phyloP scores from a whole-genome alignment of 2,329 filamentous ascomycete species.

The Boeremia lycopersici region DNA sequence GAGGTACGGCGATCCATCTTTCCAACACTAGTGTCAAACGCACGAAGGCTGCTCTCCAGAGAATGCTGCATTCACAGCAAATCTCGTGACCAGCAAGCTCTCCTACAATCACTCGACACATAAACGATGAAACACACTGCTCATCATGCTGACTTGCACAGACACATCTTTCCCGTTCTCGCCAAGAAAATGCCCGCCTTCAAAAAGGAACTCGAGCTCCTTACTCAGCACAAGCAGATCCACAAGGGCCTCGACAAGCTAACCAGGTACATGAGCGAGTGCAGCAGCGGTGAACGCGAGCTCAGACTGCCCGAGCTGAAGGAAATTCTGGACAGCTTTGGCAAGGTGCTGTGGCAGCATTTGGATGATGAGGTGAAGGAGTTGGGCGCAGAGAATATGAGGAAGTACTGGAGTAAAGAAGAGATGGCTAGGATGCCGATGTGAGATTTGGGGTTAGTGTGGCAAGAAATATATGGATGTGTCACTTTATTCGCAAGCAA shows the following conservation, averaged over 20 bases:
- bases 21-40: not conserved
- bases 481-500: too few relatives aligned
- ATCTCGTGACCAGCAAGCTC: too few relatives aligned
- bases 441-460: not conserved
- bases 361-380: slow-evolving; percentile 82
- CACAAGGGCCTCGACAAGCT: slow-evolving; percentile 75
- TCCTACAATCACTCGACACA: too few relatives aligned
- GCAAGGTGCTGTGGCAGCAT: slow-evolving; percentile 78
- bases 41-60: not conserved
- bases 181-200: slow-evolving; percentile 82
- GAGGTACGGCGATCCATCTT: slow-evolving; percentile 32
- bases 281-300: slow-evolving; percentile 66
- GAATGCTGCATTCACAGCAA: too few relatives aligned
- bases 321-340: slow-evolving; percentile 77
- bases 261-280: slow-evolving; percentile 68
- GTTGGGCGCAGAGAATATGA: slow-evolving; percentile 85
- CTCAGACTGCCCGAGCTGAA: slow-evolving; percentile 65
- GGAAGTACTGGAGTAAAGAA: slow-evolving; percentile 76
- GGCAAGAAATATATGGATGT: too few relatives aligned
- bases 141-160: not conserved
- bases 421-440: slow-evolving; percentile 68
- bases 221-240: slow-evolving; percentile 78
- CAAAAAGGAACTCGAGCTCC: slow-evolving; percentile 65
- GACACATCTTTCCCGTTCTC: slow-evolving; percentile 77
- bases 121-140: too few relatives aligned